Evolutionary conservation across 768 basidiomycete genomes (phyloP).

Genomic region (Paxillus rubicundulus): DNA sequence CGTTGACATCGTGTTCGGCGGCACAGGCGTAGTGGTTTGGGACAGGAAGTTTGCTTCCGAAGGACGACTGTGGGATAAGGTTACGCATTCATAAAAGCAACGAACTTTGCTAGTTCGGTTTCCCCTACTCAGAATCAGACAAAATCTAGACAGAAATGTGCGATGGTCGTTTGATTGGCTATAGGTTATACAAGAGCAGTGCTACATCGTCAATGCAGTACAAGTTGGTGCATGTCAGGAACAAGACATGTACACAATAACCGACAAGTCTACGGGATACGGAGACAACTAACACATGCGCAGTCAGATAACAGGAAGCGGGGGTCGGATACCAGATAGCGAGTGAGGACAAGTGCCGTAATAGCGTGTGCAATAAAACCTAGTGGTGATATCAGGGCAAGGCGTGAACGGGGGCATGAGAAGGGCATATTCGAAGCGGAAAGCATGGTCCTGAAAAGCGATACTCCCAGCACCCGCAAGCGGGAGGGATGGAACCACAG

Average conservation of each 20-base stretch:
- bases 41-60: not conserved
- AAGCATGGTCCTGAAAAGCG: constrained; percentile 10
- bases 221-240: constrained; percentile 28
- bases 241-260: constrained; percentile 23
- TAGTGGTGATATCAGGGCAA: constrained; percentile 25
- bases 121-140: not conserved
- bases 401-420: constrained; percentile 19
- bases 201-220: constrained; percentile 34
- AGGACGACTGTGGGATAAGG: too few species aligned
- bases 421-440: constrained; percentile 25
- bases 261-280: constrained; percentile 17
- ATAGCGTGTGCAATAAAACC: constrained; percentile 12
- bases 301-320: constrained; percentile 24
- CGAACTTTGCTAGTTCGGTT: constrained; percentile 7
- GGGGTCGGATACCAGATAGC: constrained; percentile 19
- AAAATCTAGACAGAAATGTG: not conserved
- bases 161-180: constrained; percentile 24
- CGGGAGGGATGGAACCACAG: constrained; percentile 14
- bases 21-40: constrained; percentile 11
- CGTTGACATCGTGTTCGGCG: constrained; percentile 13
- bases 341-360: constrained; percentile 13
- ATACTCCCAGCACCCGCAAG: constrained; percentile 28
- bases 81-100: not conserved
- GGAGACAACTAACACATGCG: constrained; percentile 25
- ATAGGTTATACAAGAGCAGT: constrained; percentile 26